Evolutionary conservation across 148 eudicot genomes (phyloP), one percentile per base, ranked within the genome.

Genomic region (Persicaria tinctoria): DNA sequence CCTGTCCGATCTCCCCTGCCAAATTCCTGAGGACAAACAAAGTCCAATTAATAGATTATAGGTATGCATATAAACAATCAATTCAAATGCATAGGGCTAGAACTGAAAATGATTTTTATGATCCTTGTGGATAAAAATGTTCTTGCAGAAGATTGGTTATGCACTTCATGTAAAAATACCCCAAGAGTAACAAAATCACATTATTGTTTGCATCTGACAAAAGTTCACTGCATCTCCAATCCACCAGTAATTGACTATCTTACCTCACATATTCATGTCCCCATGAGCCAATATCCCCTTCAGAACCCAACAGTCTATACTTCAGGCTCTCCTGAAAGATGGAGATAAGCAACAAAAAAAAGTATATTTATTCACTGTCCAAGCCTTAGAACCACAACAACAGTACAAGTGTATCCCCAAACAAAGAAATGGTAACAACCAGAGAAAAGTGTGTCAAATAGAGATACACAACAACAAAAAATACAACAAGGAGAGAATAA

Each of bases 191-290:
- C 48, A 41, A 13, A 66, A 13, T 5, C 46, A 38, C 44, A 20
- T 14, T 32, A 66, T 44, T 66, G 18, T 13, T 14, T 66, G 48
- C 17, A 66, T 46, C 44, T 32, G 66, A 17, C 9, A 60, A 11
- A 60, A 18, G 45, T 63, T n/a, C 6, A 1, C 18, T 57, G 10
- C 38, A 55, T 18, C 27, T 57, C 32, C 63, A 57, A 8, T 6
- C 63, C 63, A 57, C 12, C 63, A 17, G 18, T 23, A 57, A 57
- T 57, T 18, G 62, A 17, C 8, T 64, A 17, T 68, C 78, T 80
- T 73, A 92, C 98, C 98, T 93, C 76, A 93, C 95, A 83, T 93
- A 93, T 78, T 91, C 99, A 83, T 92, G 99, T 70, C 99, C 99
- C 99, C 99, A 92, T 70, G 99, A 95, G 70, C 97, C 97, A 75